Percentiles rank a stretch among this genome's conserved stretches.
Evolutionary conservation across 1,284 basidiomycete genomes (phyloP).

Genomic region (Moesziomyces globuligerus): DNA sequence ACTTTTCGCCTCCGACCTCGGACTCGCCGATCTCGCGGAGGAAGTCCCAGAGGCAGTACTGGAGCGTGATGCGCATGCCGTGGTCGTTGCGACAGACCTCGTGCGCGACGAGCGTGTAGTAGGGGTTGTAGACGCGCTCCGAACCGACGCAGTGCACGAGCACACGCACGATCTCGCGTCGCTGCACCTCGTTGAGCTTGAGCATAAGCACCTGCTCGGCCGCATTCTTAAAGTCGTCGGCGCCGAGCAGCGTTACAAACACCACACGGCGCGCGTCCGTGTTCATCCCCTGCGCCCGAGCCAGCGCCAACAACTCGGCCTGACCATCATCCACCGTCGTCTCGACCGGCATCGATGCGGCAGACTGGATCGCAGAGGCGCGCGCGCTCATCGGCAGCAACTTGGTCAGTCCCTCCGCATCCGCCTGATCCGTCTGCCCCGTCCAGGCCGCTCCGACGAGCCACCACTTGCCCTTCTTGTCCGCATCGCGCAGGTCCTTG

Average conservation of each 20-base stretch:
- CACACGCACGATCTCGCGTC: constrained; percentile 92
- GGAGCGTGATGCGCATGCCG: constrained; percentile 88
- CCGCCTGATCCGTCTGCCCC: constrained; percentile 84
- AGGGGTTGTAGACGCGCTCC: constrained; percentile 82
- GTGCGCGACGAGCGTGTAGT: constrained; percentile 83
- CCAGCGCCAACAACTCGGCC: constrained; percentile 76
- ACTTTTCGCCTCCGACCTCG: constrained; percentile 81
- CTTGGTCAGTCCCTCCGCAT: constrained; percentile 58
- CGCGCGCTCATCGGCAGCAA: constrained; percentile 38
- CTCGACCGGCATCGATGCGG: not conserved
- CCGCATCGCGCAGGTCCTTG: constrained; percentile 83
- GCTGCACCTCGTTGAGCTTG: constrained; percentile 86
- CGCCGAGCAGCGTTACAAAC: constrained; percentile 85
- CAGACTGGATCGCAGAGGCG: constrained; percentile 21
- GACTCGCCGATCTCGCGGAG: constrained; percentile 88
- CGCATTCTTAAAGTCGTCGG: constrained; percentile 90
- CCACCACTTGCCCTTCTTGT: constrained; percentile 97
- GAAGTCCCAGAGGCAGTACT: constrained; percentile 98
- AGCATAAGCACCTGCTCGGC: constrained; percentile 85
- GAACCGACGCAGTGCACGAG: constrained; percentile 87
- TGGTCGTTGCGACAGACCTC: constrained; percentile 67
- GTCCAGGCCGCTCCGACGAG: constrained; percentile 95
- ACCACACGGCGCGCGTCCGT: constrained; percentile 90
- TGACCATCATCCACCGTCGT: constrained; percentile 71
- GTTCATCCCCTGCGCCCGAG: constrained; percentile 96